These are phyloP conservation scores for Circinella minor DNA, from an alignment of 371 early-diverging fungal genomes.

Conservation along the genomic window DNA sequence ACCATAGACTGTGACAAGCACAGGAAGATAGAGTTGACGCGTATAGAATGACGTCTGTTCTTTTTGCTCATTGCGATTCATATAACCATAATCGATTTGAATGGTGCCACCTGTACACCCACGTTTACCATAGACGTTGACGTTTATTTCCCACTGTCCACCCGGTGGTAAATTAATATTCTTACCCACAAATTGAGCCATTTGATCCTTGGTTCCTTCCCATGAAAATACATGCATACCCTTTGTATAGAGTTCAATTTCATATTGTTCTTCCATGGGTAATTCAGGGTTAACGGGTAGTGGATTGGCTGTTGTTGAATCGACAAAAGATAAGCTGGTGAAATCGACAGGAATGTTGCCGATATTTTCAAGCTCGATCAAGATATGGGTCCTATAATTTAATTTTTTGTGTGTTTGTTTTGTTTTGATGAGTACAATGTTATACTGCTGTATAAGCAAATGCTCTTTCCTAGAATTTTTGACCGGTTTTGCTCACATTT, in stretches of 20 bases:
- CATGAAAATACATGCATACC: slow-evolving; percentile 70
- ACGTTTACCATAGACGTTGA: slow-evolving; percentile 81
- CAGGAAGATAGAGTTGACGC: slow-evolving; percentile 70
- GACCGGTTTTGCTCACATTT: slow-evolving; percentile 48
- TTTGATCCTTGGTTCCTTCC: slow-evolving; percentile 50
- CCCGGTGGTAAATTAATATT: slow-evolving; percentile 62
- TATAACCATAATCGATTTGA: slow-evolving; percentile 75
- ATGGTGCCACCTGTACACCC: slow-evolving; percentile 77
- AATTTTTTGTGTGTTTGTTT: too few relatives aligned
- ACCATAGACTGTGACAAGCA: slow-evolving; percentile 74
- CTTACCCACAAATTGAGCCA: slow-evolving; percentile 36
- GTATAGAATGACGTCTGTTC: slow-evolving; percentile 61
- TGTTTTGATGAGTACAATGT: too few relatives aligned
- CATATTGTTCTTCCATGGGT: slow-evolving; percentile 74
- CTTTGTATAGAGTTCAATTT: slow-evolving; percentile 72
- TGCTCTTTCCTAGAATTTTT: not conserved
- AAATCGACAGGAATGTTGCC: slow-evolving; percentile 73
- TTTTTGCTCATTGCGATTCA: slow-evolving; percentile 33
- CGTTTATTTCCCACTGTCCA: slow-evolving; percentile 53
- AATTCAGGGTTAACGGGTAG: slow-evolving; percentile 53
- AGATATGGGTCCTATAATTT: slow-evolving; percentile 53
- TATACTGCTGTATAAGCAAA: not conserved
- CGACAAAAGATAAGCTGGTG: slow-evolving; percentile 69
- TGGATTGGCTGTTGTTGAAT: slow-evolving; percentile 58
- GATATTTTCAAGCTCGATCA: slow-evolving; percentile 75